phyloP scores from a whole-genome alignment of 139 green algal species.

The Trebouxia sp. region DNA sequence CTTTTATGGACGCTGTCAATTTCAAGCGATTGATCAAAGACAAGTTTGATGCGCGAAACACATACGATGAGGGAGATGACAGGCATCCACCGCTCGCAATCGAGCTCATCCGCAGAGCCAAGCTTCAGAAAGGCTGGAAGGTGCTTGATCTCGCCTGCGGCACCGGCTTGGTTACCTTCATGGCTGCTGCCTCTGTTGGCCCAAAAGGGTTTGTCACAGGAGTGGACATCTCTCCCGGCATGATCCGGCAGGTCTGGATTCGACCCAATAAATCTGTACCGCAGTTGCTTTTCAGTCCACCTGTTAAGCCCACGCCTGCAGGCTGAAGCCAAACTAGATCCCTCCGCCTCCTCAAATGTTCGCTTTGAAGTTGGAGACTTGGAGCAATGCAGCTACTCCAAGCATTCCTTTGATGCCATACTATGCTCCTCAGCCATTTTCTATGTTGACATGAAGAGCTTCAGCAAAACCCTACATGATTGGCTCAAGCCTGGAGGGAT shows the following conservation, averaged over 20 bases:
- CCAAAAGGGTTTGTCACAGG: not conserved
- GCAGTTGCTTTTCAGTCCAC: not conserved
- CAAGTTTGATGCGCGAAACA: not conserved
- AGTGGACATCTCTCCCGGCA: not conserved
- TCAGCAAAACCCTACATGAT: not conserved
- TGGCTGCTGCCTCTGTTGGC: not conserved
- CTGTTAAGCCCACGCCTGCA: not conserved
- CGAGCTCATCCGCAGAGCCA: not conserved
- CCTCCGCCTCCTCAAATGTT: not conserved
- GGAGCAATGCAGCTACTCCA: not conserved
- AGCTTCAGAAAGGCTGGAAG: not conserved
- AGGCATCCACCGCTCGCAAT: not conserved
- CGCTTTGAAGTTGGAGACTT: not conserved
- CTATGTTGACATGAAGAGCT: not conserved
- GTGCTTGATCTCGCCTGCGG: slow-evolving; percentile 3
- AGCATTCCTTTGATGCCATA: not conserved
- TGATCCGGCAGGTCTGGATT: slow-evolving; percentile 19
- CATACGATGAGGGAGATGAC: not conserved
- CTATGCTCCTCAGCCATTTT: not conserved
- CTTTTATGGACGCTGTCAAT: too few relatives aligned
- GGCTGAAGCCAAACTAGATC: not conserved
- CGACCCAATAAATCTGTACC: too few relatives aligned
- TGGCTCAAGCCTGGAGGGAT: slow-evolving; percentile 2
- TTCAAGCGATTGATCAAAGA: not conserved
- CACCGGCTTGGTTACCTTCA: not conserved